These are phyloP conservation scores for Alternaria panax DNA, from an alignment of 2,329 filamentous ascomycete genomes.

Conservation along the genomic window DNA sequence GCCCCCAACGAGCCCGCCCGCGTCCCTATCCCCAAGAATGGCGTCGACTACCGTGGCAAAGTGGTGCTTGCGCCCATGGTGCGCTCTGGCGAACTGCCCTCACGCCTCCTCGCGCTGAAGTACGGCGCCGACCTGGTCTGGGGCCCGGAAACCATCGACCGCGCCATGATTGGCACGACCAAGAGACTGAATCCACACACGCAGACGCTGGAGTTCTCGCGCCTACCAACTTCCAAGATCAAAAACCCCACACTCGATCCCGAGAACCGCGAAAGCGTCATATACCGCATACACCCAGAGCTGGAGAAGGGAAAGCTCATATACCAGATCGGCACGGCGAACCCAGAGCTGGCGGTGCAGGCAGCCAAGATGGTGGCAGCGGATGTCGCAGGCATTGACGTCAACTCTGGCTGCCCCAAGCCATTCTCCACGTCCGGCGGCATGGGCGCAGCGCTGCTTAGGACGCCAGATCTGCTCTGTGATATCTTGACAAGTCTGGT, in stretches of 20 bases:
- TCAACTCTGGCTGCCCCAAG: constrained; percentile 98
- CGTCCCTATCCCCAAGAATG: constrained; percentile 84
- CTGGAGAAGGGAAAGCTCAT: constrained; percentile 78
- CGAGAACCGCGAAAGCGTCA: constrained; percentile 67
- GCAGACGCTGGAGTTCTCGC: constrained; percentile 83
- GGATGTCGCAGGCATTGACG: constrained; percentile 92
- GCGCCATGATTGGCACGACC: constrained; percentile 85
- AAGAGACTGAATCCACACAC: constrained; percentile 78
- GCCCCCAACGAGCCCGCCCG: constrained; percentile 54
- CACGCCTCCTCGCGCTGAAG: constrained; percentile 84
- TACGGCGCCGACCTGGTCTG: constrained; percentile 98
- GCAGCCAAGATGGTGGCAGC: constrained; percentile 83
- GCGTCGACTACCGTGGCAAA: constrained; percentile 93
- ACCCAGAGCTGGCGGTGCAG: constrained; percentile 80
- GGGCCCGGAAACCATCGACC: constrained; percentile 96
- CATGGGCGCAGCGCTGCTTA: constrained; percentile 92
- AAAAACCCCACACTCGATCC: constrained; percentile 65
- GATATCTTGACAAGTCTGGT: constrained; percentile 86
- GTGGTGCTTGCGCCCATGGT: constrained; percentile 98
- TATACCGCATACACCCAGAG: constrained; percentile 83
- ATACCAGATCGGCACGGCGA: constrained; percentile 90
- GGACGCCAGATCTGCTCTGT: constrained; percentile 82
- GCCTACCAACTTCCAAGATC: constrained; percentile 73
- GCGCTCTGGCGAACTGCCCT: constrained; percentile 93
- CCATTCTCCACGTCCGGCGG: constrained; percentile 92